These are phyloP conservation scores for Asterophora parasitica DNA, from an alignment of 768 basidiomycete species.

Conservation along the genomic window DNA sequence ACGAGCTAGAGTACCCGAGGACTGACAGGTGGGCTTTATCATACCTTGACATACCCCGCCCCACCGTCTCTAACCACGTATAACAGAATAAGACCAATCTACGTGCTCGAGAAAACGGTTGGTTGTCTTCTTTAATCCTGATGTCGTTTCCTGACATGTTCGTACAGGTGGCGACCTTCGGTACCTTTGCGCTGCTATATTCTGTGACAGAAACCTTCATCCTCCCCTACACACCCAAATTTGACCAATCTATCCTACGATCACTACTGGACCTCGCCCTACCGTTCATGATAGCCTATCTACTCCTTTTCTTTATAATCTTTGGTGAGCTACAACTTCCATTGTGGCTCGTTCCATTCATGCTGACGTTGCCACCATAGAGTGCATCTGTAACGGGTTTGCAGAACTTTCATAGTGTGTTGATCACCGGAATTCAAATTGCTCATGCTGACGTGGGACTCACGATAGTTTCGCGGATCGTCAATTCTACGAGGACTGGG, in stretches of 20 bases:
- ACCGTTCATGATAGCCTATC: constrained; percentile 91
- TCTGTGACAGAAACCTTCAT: constrained; percentile 95
- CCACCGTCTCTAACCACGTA: constrained; percentile 1
- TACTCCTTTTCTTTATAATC: constrained; percentile 82
- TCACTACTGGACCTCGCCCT: constrained; percentile 82
- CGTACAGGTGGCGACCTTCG: constrained; percentile 79
- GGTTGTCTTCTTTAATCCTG: constrained; percentile 18
- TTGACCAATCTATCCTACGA: constrained; percentile 66
- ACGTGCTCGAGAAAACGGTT: constrained; percentile 72
- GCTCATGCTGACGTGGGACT: constrained; percentile 4
- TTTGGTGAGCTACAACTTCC: constrained; percentile 48
- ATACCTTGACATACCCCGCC: not conserved
- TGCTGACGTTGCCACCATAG: constrained; percentile 30
- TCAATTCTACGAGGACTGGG: constrained; percentile 97
- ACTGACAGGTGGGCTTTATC: constrained; percentile 59
- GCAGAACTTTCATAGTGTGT: constrained; percentile 86
- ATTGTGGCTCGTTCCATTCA: not conserved
- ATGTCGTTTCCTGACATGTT: constrained; percentile 31
- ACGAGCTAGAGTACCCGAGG: constrained; percentile 93
- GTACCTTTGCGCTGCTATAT: constrained; percentile 92
- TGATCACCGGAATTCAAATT: not conserved
- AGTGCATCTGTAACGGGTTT: constrained; percentile 95
- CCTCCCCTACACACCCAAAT: constrained; percentile 69
- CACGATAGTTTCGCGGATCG: constrained; percentile 83
- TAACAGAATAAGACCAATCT: constrained; percentile 68